Percentiles rank a stretch among this genome's conserved stretches.
phyloP scores from a whole-genome alignment of 2,329 filamentous ascomycete genomes.

The Ophiostoma sp. region DNA sequence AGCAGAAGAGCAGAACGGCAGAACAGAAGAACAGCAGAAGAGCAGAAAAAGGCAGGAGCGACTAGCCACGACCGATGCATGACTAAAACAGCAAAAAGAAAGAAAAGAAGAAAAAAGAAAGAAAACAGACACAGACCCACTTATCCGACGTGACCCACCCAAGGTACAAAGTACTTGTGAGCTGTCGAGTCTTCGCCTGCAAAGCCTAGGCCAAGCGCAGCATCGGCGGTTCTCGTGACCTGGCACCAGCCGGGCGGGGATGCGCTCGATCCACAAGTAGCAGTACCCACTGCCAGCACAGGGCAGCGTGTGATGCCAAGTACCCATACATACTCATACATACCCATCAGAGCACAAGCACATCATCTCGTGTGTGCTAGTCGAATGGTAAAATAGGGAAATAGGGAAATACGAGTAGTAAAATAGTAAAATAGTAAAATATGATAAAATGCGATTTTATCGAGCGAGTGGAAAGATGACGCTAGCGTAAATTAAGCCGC shows the following conservation, averaged over 20 bases:
- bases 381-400: too few relatives aligned
- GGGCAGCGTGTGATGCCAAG: not conserved
- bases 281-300: not conserved
- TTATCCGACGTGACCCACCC: not conserved
- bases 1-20: not conserved
- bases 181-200: not conserved
- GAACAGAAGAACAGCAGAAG: not conserved
- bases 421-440: too few relatives aligned
- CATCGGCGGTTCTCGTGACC: conserved; percentile 10
- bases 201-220: not conserved
- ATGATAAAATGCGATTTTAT: too few relatives aligned
- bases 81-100: not conserved
- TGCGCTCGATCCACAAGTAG: conserved; percentile 5
- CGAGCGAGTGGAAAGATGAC: not conserved
- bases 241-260: conserved; percentile 10
- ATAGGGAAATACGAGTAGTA: too few relatives aligned
- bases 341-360: not conserved
- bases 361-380: not conserved
- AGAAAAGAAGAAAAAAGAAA: not conserved
- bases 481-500: conserved; percentile 10
- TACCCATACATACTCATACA: not conserved
- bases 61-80: not conserved
- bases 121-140: conserved; percentile 1
- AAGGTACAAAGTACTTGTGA: not conserved
- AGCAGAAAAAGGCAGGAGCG: not conserved